Percentiles rank a stretch among this genome's conserved stretches.
Evolutionary conservation across 805 yeast species (phyloP).

Genomic region (Wickerhamiella galacta): DNA sequence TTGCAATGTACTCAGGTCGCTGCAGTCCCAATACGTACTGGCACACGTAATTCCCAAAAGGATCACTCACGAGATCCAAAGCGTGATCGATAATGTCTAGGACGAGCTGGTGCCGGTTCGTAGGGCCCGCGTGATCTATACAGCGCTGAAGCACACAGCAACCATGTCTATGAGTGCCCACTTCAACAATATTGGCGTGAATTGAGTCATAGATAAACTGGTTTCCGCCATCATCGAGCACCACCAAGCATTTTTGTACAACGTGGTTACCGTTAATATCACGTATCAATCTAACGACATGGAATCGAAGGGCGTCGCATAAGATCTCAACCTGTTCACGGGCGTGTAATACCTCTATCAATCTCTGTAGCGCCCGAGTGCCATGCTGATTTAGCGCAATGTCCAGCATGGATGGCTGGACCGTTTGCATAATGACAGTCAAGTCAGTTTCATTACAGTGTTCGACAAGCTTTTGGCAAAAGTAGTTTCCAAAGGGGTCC

Average conservation of each 20-base stretch:
- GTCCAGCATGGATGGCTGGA: constrained; percentile 54
- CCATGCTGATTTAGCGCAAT: constrained; percentile 92
- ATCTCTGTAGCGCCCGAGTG: constrained; percentile 83
- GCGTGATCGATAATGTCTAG: constrained; percentile 52
- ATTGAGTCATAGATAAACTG: constrained; percentile 88
- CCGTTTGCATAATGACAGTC: constrained; percentile 46
- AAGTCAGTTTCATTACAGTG: constrained; percentile 56
- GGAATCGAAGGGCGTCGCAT: constrained; percentile 41
- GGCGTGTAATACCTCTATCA: constrained; percentile 65
- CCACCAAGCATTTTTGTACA: constrained; percentile 77
- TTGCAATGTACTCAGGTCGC: constrained; percentile 20
- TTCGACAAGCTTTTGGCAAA: constrained; percentile 80
- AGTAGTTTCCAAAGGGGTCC: constrained; percentile 94
- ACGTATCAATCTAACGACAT: constrained; percentile 63
- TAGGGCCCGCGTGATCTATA: constrained; percentile 66
- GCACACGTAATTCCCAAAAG: constrained; percentile 92
- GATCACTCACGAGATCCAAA: constrained; percentile 62
- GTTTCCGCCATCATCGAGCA: constrained; percentile 47
- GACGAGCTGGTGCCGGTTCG: constrained; percentile 54
- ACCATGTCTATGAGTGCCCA: constrained; percentile 93
- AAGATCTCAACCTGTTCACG: constrained; percentile 49
- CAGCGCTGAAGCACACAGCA: constrained; percentile 95
- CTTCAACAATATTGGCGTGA: constrained; percentile 48
- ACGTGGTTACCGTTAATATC: constrained; percentile 96
- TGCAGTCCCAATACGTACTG: constrained; percentile 76